These are phyloP conservation scores for Aegilops umbellulata DNA, from an alignment of 176 grass and related monocot genomes.

Conservation along the genomic window DNA sequence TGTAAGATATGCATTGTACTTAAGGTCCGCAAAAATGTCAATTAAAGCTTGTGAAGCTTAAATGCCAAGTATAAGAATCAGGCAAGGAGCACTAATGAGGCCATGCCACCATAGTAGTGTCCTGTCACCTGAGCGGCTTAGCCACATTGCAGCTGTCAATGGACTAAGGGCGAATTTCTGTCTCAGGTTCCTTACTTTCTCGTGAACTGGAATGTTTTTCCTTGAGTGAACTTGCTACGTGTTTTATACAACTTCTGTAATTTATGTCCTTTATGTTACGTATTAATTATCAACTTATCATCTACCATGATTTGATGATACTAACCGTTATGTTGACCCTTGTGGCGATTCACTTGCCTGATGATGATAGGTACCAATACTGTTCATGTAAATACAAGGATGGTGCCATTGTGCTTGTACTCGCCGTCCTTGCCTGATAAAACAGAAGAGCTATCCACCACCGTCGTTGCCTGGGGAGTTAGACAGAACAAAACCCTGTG, in stretches of 20 bases:
- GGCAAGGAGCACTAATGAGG: background rate
- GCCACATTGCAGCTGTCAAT: background rate
- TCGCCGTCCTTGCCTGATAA: background rate
- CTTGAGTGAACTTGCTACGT: background rate
- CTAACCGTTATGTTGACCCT: background rate
- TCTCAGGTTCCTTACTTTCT: too few relatives aligned
- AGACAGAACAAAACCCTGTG: background rate
- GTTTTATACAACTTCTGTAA: background rate
- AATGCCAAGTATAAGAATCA: background rate
- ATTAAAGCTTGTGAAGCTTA: background rate
- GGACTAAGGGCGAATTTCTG: background rate
- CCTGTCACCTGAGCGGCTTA: background rate
- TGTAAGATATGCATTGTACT: background rate
- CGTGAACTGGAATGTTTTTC: background rate
- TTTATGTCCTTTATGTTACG: background rate
- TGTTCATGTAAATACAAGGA: conserved; percentile 37
- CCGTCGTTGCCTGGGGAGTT: background rate
- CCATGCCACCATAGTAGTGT: background rate
- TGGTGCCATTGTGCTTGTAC: background rate
- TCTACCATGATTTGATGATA: background rate
- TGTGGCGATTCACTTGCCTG: background rate
- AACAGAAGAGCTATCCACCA: background rate
- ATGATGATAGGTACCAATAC: conserved; percentile 22
- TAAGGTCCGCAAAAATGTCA: background rate
- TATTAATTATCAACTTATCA: background rate